Percentiles rank a stretch among this genome's conserved stretches.
Evolutionary conservation across 306 rosid genomes (phyloP).

Genomic region (Acacia acuminata): DNA sequence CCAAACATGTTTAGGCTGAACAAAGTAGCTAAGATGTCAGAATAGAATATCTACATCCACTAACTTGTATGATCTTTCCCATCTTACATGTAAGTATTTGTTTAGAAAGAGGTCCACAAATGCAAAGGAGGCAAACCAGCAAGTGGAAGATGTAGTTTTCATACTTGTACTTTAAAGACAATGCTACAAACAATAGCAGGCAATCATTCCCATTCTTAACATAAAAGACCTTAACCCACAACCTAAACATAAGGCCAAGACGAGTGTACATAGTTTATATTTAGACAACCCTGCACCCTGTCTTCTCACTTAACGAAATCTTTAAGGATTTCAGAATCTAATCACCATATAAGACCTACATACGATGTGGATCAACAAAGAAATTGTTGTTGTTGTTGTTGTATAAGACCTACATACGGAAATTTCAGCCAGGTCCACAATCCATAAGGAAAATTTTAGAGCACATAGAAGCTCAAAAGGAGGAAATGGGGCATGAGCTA

Average conservation of each 20-base stretch:
- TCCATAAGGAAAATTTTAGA: background rate
- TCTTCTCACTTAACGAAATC: background rate
- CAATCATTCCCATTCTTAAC: background rate
- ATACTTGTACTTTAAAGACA: background rate
- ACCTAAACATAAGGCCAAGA: background rate
- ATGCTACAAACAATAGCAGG: background rate
- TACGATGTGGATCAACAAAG: background rate
- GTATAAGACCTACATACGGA: background rate
- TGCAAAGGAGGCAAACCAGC: slow-evolving; percentile 7
- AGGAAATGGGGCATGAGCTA: background rate
- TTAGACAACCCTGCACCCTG: background rate
- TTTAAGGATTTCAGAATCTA: background rate
- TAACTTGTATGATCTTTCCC: slow-evolving; percentile 4
- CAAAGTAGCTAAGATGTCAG: background rate
- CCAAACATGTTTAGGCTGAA: slow-evolving; percentile 15
- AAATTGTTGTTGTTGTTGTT: too few species aligned
- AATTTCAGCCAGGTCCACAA: background rate
- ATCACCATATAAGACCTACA: background rate
- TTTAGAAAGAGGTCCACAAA: background rate
- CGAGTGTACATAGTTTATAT: background rate
- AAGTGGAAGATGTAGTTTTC: slow-evolving; percentile 3
- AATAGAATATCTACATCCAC: background rate
- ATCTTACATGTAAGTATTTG: background rate
- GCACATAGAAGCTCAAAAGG: background rate
- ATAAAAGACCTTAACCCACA: background rate